Base-by-base conservation (phyloP, 306 rosid genomes). In the Begonia peltatifolia region DNA sequence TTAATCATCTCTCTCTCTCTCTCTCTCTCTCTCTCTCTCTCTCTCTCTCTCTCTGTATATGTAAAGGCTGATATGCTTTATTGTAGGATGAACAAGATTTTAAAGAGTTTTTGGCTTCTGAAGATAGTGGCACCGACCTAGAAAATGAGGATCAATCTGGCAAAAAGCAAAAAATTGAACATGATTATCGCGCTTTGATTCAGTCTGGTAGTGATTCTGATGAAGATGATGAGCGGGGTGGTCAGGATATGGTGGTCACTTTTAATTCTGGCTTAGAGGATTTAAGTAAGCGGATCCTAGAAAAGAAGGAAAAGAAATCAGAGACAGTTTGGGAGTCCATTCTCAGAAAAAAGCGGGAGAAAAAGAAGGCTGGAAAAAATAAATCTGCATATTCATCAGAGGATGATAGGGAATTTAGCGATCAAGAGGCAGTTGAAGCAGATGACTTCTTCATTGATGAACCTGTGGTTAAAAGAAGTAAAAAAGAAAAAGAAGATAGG, bases 191-290 rank as follows among this genome's bases (percentile, higher is more conserved):
- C 63, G 63, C 82, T 59, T 73, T 90, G 63, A 68, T 90, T 35
- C 70, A 69, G 55, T 63, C 82, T 53, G 83, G 80, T 14, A 51
- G 68, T 62, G 77, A 70, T 55, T 78, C 84, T 53, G 92, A 80
- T 54, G 83, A 63, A 62, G 94, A 80, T 30, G 77, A 59, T 10
- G 83, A 65, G 59, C 68, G 72, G 30, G 75, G 57, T 54, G 76
- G 36, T 52, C 80, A 76, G 73, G 84, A 90, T 64, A 83, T 90
- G 99, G 95, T 86, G 79, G 81, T 90, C 53, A 90, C 95, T 50
- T 90, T 90, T 70, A 90, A 86, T 63, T 68, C 95, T 41, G 93
- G 80, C 60, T 73, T 90, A 69, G 88, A 90, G 70, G 92, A 90
- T 71, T 60, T 85, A 61, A 86, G 94, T 68, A 90, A 80, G 73